Percentiles rank a stretch among this genome's conserved stretches.
Evolutionary conservation across 2,329 filamentous ascomycete species (phyloP).

Genomic region (Fusarium concolor): DNA sequence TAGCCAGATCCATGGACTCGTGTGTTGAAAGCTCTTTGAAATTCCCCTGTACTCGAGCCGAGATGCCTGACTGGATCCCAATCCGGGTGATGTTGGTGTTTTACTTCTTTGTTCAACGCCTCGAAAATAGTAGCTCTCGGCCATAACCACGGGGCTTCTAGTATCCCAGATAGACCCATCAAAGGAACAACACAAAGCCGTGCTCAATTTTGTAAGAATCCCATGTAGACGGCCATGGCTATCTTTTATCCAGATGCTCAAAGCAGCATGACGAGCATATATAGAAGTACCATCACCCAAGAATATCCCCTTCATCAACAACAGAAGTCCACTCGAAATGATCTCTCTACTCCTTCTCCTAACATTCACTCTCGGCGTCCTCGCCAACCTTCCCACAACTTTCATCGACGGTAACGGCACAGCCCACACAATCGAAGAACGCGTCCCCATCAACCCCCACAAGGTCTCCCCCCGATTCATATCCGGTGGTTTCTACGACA

Average conservation of each 20-base stretch:
- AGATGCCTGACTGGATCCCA: not conserved
- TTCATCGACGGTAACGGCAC: not conserved
- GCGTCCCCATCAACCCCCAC: not conserved
- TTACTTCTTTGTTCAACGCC: conserved; percentile 4
- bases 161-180: too few relatives aligned
- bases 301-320: not conserved
- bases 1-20: rapidly evolving
- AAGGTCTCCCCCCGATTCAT: conserved; percentile 2
- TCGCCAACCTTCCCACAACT: not conserved
- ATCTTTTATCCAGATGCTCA: not conserved
- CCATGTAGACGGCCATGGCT: too few relatives aligned
- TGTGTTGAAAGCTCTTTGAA: not conserved
- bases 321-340: not conserved
- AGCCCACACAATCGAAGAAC: not conserved
- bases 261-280: not conserved
- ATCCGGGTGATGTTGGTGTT: not conserved
- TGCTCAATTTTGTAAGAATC: not conserved
- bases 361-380: not conserved
- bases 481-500: conserved; percentile 21
- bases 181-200: not conserved
- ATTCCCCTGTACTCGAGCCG: not conserved
- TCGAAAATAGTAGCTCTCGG: conserved; percentile 1
- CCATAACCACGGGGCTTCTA: not conserved
- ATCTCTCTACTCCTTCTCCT: conserved; percentile 7
- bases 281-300: not conserved